These are phyloP conservation scores for Russula brevipes DNA, from an alignment of 768 basidiomycete genomes.

Conservation along the genomic window DNA sequence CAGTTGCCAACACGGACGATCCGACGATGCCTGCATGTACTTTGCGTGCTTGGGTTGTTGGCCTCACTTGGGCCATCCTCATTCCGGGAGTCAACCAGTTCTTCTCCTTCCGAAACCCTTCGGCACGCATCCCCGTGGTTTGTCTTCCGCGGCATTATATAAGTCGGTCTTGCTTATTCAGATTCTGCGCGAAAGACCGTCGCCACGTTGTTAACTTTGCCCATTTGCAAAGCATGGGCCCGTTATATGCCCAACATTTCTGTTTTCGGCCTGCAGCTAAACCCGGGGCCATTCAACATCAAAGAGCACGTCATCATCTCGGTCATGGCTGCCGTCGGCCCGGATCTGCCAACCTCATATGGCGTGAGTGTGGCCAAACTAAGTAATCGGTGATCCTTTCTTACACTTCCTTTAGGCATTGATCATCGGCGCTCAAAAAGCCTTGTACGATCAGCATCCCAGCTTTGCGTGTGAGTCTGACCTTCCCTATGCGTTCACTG, in stretches of 20 bases:
- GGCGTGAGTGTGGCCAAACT: slow-evolving; percentile 26
- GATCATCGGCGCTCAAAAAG: slow-evolving; percentile 42
- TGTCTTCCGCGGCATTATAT: slow-evolving; percentile 1
- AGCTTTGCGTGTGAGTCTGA: slow-evolving; percentile 32
- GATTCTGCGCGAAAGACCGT: slow-evolving; percentile 38
- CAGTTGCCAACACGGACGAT: slow-evolving; percentile 47
- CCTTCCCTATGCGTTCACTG: no score
- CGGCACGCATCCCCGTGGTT: slow-evolving; percentile 32
- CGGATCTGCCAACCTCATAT: slow-evolving; percentile 29
- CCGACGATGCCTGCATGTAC: slow-evolving; percentile 37
- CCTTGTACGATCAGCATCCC: slow-evolving; percentile 40
- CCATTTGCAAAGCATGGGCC: slow-evolving; percentile 57
- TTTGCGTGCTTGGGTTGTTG: slow-evolving; percentile 37
- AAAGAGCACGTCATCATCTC: slow-evolving; percentile 62
- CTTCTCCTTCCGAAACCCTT: slow-evolving; percentile 67
- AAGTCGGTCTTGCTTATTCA: background rate
- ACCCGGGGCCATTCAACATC: slow-evolving; percentile 67
- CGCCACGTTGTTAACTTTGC: slow-evolving; percentile 65
- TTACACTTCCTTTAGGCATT: slow-evolving; percentile 32
- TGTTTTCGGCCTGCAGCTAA: slow-evolving; percentile 48
- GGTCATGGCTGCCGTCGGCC: slow-evolving; percentile 40
- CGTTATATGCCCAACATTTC: slow-evolving; percentile 46
- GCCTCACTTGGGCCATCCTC: slow-evolving; percentile 47
- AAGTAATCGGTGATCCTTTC: background rate
- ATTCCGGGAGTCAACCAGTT: slow-evolving; percentile 75